Conservation (phyloP, 257 asterid species). For the Jaltomata sinuosa region DNA sequence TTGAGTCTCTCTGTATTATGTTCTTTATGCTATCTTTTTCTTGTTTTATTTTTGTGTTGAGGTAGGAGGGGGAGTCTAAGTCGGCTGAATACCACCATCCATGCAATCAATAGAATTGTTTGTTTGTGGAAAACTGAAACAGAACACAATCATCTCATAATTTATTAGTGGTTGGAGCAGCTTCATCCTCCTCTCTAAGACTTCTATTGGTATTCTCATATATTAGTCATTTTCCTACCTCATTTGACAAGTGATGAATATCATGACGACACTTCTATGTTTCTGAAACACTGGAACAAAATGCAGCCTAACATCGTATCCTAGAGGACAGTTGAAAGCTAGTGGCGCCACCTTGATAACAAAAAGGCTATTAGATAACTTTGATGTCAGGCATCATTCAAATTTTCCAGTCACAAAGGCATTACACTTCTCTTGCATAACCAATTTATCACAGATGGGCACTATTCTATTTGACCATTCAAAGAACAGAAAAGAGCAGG, state of each 20-base stretch:
- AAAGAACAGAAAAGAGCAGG: not conserved
- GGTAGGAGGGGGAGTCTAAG: not conserved
- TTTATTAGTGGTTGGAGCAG: not conserved
- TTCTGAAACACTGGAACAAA: not conserved
- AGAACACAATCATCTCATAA: not conserved
- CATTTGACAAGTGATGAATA: not conserved
- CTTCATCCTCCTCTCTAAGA: not conserved
- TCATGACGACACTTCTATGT: not conserved
- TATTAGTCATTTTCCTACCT: not conserved
- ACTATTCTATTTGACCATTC: not conserved
- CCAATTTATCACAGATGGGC: not conserved
- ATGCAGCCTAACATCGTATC: not conserved
- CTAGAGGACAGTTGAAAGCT: not conserved
- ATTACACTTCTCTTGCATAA: not conserved
- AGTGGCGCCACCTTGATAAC: not conserved
- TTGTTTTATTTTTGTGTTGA: not conserved
- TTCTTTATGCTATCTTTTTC: not conserved
- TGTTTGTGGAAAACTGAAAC: not conserved
- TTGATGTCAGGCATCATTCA: not conserved
- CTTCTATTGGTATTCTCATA: not conserved
- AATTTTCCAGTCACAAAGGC: not conserved
- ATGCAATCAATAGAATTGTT: not conserved
- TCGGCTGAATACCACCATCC: not conserved
- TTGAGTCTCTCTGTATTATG: not conserved
- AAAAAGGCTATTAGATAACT: not conserved